Conservation (phyloP, 2,329 filamentous ascomycete genomes). For the Fusarium sp. region DNA sequence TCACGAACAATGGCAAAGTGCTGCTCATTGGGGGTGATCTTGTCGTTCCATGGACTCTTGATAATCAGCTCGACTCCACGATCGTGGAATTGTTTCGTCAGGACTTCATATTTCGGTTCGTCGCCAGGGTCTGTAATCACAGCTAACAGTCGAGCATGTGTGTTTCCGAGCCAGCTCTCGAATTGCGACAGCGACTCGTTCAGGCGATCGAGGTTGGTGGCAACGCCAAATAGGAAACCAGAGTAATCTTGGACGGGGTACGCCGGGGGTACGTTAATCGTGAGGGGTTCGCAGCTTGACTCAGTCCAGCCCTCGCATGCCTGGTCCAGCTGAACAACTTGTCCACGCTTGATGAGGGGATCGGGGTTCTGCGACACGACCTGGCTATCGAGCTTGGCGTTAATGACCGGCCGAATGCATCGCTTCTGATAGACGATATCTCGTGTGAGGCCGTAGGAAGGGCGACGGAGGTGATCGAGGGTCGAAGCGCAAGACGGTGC, state of each 20-base stretch:
- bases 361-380: constrained; percentile 50
- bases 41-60: constrained; percentile 46
- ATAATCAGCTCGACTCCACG: constrained; percentile 49
- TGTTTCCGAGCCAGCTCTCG: constrained; percentile 65
- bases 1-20: constrained; percentile 67
- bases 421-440: constrained; percentile 57
- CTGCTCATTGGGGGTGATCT: constrained; percentile 60
- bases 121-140: constrained; percentile 58
- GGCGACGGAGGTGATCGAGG: constrained; percentile 45
- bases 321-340: constrained; percentile 45
- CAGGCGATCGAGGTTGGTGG: constrained; percentile 63
- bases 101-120: constrained; percentile 41
- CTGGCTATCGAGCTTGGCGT: constrained; percentile 48
- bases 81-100: constrained; percentile 42
- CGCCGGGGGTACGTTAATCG: constrained; percentile 57
- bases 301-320: constrained; percentile 38
- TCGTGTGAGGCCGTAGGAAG: constrained; percentile 50
- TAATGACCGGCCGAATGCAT: constrained; percentile 54
- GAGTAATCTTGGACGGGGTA: constrained; percentile 56
- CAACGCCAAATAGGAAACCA: constrained; percentile 67
- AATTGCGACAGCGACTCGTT: constrained; percentile 62
- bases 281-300: constrained; percentile 54
- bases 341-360: constrained; percentile 49
- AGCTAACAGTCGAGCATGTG: constrained; percentile 62
- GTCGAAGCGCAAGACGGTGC: constrained; percentile 41